Evolutionary conservation across 75 land plant species (phyloP), one percentile per base, ranked within the genome.

Genomic region (Pinus albicaulis): DNA sequence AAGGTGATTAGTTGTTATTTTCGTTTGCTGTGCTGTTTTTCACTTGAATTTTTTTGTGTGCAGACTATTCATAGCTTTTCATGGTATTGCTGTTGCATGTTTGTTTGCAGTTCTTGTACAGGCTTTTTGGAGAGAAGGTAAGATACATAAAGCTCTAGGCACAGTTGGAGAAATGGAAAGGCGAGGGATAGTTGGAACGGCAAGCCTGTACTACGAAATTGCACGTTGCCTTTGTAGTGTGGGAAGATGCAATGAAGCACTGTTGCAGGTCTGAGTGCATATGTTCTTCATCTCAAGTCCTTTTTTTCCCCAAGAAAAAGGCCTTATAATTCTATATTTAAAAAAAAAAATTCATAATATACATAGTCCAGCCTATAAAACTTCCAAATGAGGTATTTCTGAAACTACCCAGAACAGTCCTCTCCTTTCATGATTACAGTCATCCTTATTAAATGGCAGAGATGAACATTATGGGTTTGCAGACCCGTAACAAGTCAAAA

Each of bases 161-260:
- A 87, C 86, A 56, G 88, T 95, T 10, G 48, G 88, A 68, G 87
- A 90, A 24, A 95, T 95, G 98, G 94, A 93, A 73, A 83, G 81
- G 61, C 76, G 88, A 41, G 98, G 96, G 58, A 83, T 93, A 41
- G 86, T 91, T 48, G 96, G 89, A n/a, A 81, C 89, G 31, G 98
- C 96, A 34, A 81, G 92, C 74, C 88, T 95, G 57, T 95, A 93
- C 76, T 95, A 91, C 87, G 96, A 92, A 56, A 82, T 95, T 56
- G 94, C 98, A 74, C 85, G 94, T 26, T 86, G 91, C 76, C 89
- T 93, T 63, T 95, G 96, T 56, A 88, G 88, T 71, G 91, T 83
- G 17, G 98, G 98, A 44, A 90, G 92, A 74, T 83, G 82, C 69
- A 57, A 84, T 77, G 94, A 93, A 66, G 96, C 98, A 24, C 83